Conservation (phyloP, 208 protist genomes). For the Trypanosoma melophagium region DNA sequence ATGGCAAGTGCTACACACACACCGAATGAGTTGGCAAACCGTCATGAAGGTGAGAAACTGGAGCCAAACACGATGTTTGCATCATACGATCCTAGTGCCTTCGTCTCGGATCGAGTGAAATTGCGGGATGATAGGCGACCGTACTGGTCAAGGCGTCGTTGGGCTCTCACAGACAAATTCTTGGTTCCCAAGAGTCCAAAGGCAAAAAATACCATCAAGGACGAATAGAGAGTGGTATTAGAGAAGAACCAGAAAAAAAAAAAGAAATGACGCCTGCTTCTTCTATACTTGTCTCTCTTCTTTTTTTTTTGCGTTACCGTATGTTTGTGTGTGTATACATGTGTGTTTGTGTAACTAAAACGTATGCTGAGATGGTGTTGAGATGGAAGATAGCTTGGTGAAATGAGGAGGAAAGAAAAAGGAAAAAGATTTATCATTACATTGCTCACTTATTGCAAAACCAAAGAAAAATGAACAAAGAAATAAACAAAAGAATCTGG, state of each 20-base stretch:
- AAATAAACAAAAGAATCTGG: too few species aligned
- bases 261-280: neutral
- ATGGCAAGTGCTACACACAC: conserved; percentile 28
- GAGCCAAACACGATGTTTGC: conserved; percentile 86
- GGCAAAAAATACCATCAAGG: conserved; percentile 88
- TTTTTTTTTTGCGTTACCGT: too few species aligned
- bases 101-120: conserved; percentile 55
- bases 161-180: conserved; percentile 83
- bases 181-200: conserved; percentile 81
- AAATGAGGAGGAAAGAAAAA: neutral
- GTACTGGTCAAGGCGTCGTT: conserved; percentile 82
- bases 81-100: conserved; percentile 72
- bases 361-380: too few species aligned
- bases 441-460: too few species aligned
- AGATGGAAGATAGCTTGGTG: too few species aligned
- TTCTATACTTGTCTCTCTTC: too few species aligned
- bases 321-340: too few species aligned
- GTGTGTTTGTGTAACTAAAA: too few species aligned
- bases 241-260: neutral
- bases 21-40: conserved; percentile 59
- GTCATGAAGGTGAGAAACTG: conserved; percentile 63
- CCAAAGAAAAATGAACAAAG: too few species aligned
- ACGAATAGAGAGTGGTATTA: conserved; percentile 44
- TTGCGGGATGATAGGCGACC: conserved; percentile 43
- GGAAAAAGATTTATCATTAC: neutral